Conservation (phyloP, 129 eudicot genomes). For the Pseudognaphalium luteoalbum region DNA sequence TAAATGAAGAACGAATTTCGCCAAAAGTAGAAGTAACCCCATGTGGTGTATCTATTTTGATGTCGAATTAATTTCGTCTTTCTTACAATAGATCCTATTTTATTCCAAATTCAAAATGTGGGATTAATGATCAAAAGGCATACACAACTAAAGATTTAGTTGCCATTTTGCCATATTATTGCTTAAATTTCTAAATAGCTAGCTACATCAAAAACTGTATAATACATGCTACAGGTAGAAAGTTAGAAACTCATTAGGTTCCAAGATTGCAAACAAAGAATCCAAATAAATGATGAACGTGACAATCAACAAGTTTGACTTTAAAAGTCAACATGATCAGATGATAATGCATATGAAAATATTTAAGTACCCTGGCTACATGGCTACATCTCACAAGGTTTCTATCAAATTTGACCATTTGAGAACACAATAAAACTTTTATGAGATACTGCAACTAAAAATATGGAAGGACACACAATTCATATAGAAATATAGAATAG, state of each 20-base stretch:
- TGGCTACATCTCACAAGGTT: not conserved
- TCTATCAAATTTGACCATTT: not conserved
- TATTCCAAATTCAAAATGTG: not conserved
- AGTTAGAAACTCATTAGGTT: not conserved
- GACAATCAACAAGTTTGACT: conserved; percentile 10
- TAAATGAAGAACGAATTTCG: not conserved
- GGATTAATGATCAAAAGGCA: conserved; percentile 10
- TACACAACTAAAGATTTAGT: conserved; percentile 7
- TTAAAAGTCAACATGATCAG: conserved; percentile 16
- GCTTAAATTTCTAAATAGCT: not conserved
- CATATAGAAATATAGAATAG: not conserved
- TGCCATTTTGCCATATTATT: not conserved
- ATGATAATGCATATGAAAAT: not conserved
- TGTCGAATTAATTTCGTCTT: conserved; percentile 17
- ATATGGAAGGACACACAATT: not conserved
- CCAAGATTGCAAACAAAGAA: conserved; percentile 7
- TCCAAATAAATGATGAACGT: conserved; percentile 5
- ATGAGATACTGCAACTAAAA: not conserved
- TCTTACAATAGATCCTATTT: conserved; percentile 15
- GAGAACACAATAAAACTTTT: not conserved
- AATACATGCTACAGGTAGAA: not conserved
- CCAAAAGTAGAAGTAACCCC: conserved; percentile 13
- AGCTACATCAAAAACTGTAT: not conserved
- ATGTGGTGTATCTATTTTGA: conserved; percentile 28
- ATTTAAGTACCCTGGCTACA: not conserved